These are phyloP conservation scores for Caloboletus firmus DNA, from an alignment of 1,284 basidiomycete genomes.

Conservation along the genomic window DNA sequence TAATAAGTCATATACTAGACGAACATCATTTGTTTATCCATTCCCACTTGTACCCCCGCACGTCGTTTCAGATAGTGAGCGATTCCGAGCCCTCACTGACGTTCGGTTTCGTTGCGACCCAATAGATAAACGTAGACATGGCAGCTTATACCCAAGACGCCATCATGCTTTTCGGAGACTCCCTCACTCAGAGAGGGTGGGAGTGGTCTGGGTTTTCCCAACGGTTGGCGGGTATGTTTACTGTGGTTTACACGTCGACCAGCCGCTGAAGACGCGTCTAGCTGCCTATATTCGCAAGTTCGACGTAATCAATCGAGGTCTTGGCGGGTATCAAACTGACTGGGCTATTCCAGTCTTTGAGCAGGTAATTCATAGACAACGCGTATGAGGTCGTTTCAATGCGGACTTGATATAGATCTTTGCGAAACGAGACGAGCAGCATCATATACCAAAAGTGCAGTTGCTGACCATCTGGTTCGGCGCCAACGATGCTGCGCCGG, in stretches of 20 bases:
- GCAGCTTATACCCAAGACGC: slow-evolving; percentile 57
- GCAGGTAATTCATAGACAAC: slow-evolving; percentile 47
- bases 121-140: slow-evolving; percentile 40
- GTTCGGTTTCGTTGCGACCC: too few species aligned
- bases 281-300: slow-evolving; percentile 76
- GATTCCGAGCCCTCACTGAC: neutral
- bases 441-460: slow-evolving; percentile 58
- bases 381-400: neutral
- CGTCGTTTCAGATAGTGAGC: neutral
- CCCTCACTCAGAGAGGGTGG: slow-evolving; percentile 69
- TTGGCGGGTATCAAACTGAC: slow-evolving; percentile 79
- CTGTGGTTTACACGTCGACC: neutral
- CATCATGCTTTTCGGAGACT: slow-evolving; percentile 77
- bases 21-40: neutral
- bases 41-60: neutral
- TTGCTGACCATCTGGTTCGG: slow-evolving; percentile 87
- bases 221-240: slow-evolving; percentile 56
- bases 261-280: slow-evolving; percentile 30
- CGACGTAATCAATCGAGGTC: slow-evolving; percentile 82
- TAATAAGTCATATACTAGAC: slow-evolving; percentile 5
- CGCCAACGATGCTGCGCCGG: slow-evolving; percentile 77
- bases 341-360: slow-evolving; percentile 81
- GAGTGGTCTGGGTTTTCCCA: slow-evolving; percentile 60
- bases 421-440: slow-evolving; percentile 51
- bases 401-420: slow-evolving; percentile 44